Evolutionary conservation across 495 filamentous ascomycete species (phyloP).

Genomic region (Xylaria castorea): DNA sequence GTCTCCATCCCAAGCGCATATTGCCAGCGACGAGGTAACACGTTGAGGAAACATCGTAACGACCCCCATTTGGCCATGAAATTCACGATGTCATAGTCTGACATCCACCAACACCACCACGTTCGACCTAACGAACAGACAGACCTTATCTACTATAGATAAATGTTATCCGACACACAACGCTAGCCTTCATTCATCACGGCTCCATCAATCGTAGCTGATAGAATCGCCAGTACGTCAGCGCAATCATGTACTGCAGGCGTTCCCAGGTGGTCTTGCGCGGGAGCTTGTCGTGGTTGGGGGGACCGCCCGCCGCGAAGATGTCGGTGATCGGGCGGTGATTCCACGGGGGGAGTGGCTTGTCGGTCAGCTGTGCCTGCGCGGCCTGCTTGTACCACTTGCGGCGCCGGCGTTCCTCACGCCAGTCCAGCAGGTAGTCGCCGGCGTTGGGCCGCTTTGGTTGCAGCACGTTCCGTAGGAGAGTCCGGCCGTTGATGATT

Average conservation of each 20-base stretch:
- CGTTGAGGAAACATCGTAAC: not conserved
- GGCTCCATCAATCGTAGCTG: slow-evolving; percentile 15
- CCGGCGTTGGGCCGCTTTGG: not conserved
- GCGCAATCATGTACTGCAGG: not conserved
- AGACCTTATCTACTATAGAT: not conserved
- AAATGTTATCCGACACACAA: not conserved
- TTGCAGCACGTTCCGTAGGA: not conserved
- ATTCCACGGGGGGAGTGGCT: not conserved
- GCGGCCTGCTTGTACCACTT: not conserved
- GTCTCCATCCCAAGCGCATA: not conserved
- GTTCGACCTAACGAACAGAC: not conserved
- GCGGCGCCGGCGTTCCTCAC: not conserved
- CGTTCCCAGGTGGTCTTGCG: not conserved
- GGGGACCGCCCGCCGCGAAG: not conserved
- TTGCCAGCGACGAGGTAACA: not conserved
- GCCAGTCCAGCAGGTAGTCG: not conserved
- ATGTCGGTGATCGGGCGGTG: not conserved
- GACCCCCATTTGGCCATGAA: not conserved
- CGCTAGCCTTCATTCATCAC: not conserved
- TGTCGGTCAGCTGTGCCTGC: not conserved
- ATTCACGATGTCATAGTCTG: not conserved
- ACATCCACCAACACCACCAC: not conserved
- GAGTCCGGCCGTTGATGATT: not conserved
- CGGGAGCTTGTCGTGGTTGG: not conserved
- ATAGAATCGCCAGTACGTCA: slow-evolving; percentile 1